Evolutionary conservation across 768 basidiomycete species (phyloP), one percentile per base, ranked within the genome.

Genomic region (Trametes sanguinea): DNA sequence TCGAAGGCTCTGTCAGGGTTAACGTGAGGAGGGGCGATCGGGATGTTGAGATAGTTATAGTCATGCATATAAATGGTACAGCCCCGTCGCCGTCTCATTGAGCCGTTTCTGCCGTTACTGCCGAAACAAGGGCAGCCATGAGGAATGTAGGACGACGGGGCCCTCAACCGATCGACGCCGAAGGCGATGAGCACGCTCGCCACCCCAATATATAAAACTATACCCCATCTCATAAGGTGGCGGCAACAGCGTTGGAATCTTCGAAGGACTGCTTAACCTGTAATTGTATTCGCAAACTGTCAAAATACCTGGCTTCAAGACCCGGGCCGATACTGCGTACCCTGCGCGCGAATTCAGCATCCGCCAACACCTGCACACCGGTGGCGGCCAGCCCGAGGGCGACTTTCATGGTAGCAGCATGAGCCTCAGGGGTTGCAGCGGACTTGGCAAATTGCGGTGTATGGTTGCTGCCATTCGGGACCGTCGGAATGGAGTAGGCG

Each of bases 391-490:
- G 72, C 22, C 80, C 85, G 66, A 87, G 88, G 35, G 83, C 78
- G 32, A 85, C 75, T 7, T 72, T 69, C 71, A 92, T 80, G 33
- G 83, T 83, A 22, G 79, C 78, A 47, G 77, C 77, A 68, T 92
- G 90, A 13, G 90, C 90, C 62, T 84, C 83, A 43, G 75, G 68
- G 45, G 81, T 85, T 32, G 78, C 76, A 30, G 89, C 86, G 29
- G 90, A 79, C 54, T 76, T 73, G 22, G 87, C 76, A 71, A 92
- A 92, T 4, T 77, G 82, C 9, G 84, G 77, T 1, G 90, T 90
- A 67, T 92, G 90, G 68, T 92, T 92, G n/a, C 85, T 86, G 44
- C 89, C 89, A 53, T 81, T 76, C 6, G 83, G 82, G 63, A 78
- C 76, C 6, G 88, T 88, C n/a, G 90, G 89, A 55, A 92, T 90